Evolutionary conservation across 495 filamentous ascomycete genomes (phyloP).

Genomic region (Letharia columbiana): DNA sequence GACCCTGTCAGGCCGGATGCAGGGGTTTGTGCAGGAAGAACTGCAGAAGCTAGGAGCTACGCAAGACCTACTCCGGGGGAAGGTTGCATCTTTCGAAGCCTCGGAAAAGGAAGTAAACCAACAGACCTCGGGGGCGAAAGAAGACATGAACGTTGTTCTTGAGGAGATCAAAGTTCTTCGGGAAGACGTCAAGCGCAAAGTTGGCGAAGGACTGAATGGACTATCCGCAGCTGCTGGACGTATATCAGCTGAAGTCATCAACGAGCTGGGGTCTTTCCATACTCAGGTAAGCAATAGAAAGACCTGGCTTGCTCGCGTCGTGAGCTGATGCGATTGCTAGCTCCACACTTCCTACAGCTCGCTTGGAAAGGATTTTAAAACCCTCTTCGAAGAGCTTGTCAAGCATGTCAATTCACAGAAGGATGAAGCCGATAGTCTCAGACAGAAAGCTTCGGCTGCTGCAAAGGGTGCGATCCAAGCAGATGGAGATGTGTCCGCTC

Average conservation of each 20-base stretch:
- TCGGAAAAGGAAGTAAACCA: slow-evolving; percentile 57
- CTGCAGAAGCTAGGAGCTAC: slow-evolving; percentile 56
- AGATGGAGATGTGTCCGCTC: slow-evolving; percentile 54
- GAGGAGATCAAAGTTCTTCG: slow-evolving; percentile 85
- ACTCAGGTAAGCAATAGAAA: slow-evolving; percentile 43
- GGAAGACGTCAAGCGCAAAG: slow-evolving; percentile 74
- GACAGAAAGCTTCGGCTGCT: slow-evolving; percentile 59
- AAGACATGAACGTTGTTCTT: slow-evolving; percentile 82
- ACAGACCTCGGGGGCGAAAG: slow-evolving; percentile 61
- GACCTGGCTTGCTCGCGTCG: background rate
- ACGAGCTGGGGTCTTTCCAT: slow-evolving; percentile 74
- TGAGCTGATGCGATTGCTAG: slow-evolving; percentile 27
- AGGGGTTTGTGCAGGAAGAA: slow-evolving; percentile 62
- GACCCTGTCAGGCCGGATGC: slow-evolving; percentile 58
- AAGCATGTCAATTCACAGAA: slow-evolving; percentile 68
- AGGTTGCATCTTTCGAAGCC: slow-evolving; percentile 53
- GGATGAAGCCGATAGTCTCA: slow-evolving; percentile 61
- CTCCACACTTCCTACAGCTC: slow-evolving; percentile 77
- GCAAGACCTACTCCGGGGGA: slow-evolving; percentile 58
- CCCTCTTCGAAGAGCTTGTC: slow-evolving; percentile 70
- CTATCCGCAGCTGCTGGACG: slow-evolving; percentile 76
- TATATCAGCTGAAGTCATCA: slow-evolving; percentile 85
- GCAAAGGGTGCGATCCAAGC: slow-evolving; percentile 56
- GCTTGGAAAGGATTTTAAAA: slow-evolving; percentile 84
- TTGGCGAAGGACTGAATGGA: slow-evolving; percentile 77